Evolutionary conservation across 805 yeast genomes (phyloP), one percentile per base, ranked within the genome.

Genomic region (Saturnispora besseyi): DNA sequence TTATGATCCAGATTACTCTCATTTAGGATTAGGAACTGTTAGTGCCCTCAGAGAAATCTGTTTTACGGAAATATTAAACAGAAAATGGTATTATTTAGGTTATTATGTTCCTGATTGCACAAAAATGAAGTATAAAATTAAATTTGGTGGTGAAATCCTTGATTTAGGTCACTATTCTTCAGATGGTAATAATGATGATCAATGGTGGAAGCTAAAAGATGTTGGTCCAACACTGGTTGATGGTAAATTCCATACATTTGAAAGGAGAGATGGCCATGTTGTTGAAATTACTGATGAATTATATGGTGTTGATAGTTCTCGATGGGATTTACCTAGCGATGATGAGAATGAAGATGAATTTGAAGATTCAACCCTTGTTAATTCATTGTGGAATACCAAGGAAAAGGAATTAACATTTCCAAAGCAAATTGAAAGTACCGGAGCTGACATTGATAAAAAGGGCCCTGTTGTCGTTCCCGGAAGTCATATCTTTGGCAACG

Each of bases 121-220:
- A 0, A 89, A 89, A 64, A 88, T 89, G 96, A 72, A 69, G 44
- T 90, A 90, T 61, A 89, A 89, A 65, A 79, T 75, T 28, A 77
- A 79, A 53, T 88, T 84, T 64, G 91, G 91, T 0, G 93, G 90
- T 4, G 84, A 84, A 55, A 58, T 85, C 4, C 62, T 84, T 43
- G 89, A 85, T 59, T 64, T 79, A 29, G 50, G 46, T 18, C 46
- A 42, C 24, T 42, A 42, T 30, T 42, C 50, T 18, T 10, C 29
- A n/a, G 42, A 41, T 2, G 43, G 41, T 0, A 49, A 36, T n/a
- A 48, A 30, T 24, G 51, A 47, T n/a, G 49, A 46, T 6, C 49
- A 24, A n/a, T 52, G 50, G 48, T 54, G 55, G 10, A 49, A 49
- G 22, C 30, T 60, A 11, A 48, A 48, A 29, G 57, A 53, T 32